Base-by-base conservation (phyloP, 1,139 yeast genomes). In the Hemisphaericaspora subhashii region DNA sequence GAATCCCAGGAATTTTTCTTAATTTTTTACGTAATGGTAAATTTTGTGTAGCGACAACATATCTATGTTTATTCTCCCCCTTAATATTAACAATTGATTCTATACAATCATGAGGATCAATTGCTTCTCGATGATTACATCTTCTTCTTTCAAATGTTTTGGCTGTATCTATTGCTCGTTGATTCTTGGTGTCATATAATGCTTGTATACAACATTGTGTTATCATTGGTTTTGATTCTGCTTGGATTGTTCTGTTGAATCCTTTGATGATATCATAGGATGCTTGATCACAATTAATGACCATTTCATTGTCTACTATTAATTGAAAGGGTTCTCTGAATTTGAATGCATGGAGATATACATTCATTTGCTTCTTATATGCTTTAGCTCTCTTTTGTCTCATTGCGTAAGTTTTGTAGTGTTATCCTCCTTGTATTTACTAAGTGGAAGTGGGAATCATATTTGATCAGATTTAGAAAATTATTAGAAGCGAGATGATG, bases 191-290 rank as follows among this genome's bases (percentile, higher is more conserved):
- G 36, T 74, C 73, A 58, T 92, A 94, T 26, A 92, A 67, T 18
- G 86, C 84, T 57, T 88, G 88, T 74, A 94, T 87, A 53, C 96
- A 86, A 57, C 98, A 94, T 62, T 92, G 98, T 1, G 98, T 88
- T 38, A 94, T 86, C 95, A 92, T 79, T n/a, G 89, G 88, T 57
- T 92, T 92, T 33, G 83, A 78, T 54, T 86, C 90, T 5, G 83
- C 87, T 58, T 90, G 98, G 8, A 90, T 68, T 0, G 96, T 88
- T 46, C 95, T 71, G 41, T 78, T 71, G 30, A 92, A 66, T n/a
- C 94, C 96, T 55, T 85, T 86, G 13, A 68, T 69, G 18, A 92
- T 62, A 57, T 90, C 90, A 57, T 78, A 86, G 38, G 83, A 81
- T 16, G 86, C 75, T 43, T 75, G 71, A 41, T 77, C 76, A 39